Evolutionary conservation across 2,329 filamentous ascomycete genomes (phyloP).

Genomic region (Aspergillus amoenus): DNA sequence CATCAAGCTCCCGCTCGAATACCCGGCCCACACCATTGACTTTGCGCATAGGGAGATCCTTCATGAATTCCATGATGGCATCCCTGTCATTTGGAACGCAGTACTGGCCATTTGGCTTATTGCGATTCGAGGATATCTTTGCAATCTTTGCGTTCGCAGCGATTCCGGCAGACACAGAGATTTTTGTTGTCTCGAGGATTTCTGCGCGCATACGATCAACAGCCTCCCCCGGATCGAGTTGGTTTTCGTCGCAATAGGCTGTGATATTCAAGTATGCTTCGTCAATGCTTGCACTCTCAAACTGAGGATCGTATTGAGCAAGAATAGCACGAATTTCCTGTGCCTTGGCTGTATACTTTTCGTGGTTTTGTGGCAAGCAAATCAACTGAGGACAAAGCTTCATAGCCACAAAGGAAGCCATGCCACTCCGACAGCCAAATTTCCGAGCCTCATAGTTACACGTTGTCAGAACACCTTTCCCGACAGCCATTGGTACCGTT

Average conservation of each 20-base stretch:
- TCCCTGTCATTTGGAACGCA: conserved; percentile 68
- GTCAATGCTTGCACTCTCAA: conserved; percentile 91
- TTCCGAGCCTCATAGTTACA: conserved; percentile 88
- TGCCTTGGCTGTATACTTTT: conserved; percentile 89
- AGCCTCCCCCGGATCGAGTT: conserved; percentile 67
- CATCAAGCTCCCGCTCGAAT: conserved; percentile 83
- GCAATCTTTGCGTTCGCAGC: conserved; percentile 90
- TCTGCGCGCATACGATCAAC: conserved; percentile 76
- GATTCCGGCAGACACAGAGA: conserved; percentile 93
- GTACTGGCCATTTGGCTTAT: conserved; percentile 96
- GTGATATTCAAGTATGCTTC: conserved; percentile 97
- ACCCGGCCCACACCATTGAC: conserved; percentile 95
- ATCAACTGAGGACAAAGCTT: conserved; percentile 88
- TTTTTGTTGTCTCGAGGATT: conserved; percentile 71
- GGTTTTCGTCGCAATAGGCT: conserved; percentile 70
- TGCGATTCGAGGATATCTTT: conserved; percentile 92
- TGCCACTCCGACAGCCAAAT: conserved; percentile 88
- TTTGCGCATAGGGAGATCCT: conserved; percentile 77
- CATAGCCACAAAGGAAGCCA: conserved; percentile 94
- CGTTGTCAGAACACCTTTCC: conserved; percentile 67
- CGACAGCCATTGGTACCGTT: conserved; percentile 86
- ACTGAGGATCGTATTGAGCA: conserved; percentile 82
- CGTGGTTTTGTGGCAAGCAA: conserved; percentile 79
- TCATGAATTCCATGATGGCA: conserved; percentile 83
- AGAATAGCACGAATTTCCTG: conserved; percentile 81